Base-by-base conservation (phyloP, 371 early-diverging fungal genomes). In the Mucor irregularis region DNA sequence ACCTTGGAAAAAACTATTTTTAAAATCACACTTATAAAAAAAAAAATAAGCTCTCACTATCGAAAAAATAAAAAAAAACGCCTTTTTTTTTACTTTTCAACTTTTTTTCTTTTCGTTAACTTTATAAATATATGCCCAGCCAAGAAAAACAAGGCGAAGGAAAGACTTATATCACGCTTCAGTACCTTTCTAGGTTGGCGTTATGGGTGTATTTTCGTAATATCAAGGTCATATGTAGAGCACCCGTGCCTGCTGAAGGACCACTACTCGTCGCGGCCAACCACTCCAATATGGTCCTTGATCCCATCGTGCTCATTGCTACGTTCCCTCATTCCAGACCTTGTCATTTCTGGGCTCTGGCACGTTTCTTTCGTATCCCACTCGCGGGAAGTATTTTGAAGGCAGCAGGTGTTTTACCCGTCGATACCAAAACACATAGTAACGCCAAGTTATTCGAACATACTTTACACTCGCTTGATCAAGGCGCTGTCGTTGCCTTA, bases 261-360 rank as follows among this genome's bases (percentile, higher is more conserved):
- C 76, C 80, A 5, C 31, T 79, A 22, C 60, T 79, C 1, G 66
- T 79, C 9, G 76, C 76, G 11, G 80, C 76, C 31, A 82, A 80
- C 43, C 82, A 82, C 50, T 71, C 69, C 43, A 84, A 84, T 58
- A 84, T 84, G 84, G 76, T 82, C 0, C 59, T 84, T 17, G 84
- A 84, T 64, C 81, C 82, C 16, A 76, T 71, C 16, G 68, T 84
- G 7, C 46, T 84, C 5, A 71, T 76, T 22, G 72, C 68, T 24
- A 77, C 77, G 17, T 72, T 81, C 58, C 84, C 84, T 4, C 76
- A 84, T 40, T 61, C 64, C 11, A 65, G 82, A 33, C 73, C 73
- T 7, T 70, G 76, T 52, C 84, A 84, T 57, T 81, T 84, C 45
- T 84, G 84, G 84, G 84, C 84, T 3, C 64, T 79, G 16, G 74